Conservation (phyloP, 75 land plant species). For the Adiantum capillusveneris region DNA sequence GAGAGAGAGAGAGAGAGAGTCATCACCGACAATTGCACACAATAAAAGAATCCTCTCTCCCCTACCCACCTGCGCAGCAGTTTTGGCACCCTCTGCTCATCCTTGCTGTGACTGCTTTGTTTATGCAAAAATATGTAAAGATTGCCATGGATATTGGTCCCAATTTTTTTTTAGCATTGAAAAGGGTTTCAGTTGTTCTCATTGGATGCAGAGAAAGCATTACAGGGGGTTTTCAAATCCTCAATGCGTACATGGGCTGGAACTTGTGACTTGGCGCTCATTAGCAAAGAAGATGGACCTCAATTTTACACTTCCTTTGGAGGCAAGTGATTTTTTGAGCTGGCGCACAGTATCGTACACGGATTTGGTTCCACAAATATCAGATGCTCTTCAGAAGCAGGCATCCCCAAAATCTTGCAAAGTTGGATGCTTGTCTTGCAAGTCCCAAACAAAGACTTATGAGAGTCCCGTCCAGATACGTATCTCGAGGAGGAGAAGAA, state of each 20-base stretch:
- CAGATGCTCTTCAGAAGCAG: conserved; percentile 14
- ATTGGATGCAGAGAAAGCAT: conserved; percentile 90
- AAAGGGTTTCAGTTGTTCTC: conserved; percentile 77
- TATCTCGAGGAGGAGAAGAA: no score
- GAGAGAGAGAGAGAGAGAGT: no score
- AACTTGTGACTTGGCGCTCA: conserved; percentile 48
- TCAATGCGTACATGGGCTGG: conserved; percentile 86
- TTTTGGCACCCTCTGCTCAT: no score
- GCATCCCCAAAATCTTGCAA: conserved; percentile 11
- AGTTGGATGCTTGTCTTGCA: conserved; percentile 65
- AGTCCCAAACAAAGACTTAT: no score
- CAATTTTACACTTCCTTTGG: conserved; percentile 60
- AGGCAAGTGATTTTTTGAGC: conserved; percentile 65
- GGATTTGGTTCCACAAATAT: conserved; percentile 39
- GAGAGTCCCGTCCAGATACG: no score
- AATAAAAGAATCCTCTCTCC: no score
- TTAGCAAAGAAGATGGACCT: conserved; percentile 61
- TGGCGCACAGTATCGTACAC: conserved; percentile 75
- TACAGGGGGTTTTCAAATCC: conserved; percentile 86
- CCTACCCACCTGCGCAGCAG: no score
- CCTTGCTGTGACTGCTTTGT: no score
- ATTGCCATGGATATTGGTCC: no score
- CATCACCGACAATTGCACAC: no score
- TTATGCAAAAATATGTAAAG: no score
- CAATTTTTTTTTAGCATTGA: conserved; percentile 77